Evolutionary conservation across 2,329 filamentous ascomycete genomes (phyloP).

Genomic region (Aureobasidium sp.): DNA sequence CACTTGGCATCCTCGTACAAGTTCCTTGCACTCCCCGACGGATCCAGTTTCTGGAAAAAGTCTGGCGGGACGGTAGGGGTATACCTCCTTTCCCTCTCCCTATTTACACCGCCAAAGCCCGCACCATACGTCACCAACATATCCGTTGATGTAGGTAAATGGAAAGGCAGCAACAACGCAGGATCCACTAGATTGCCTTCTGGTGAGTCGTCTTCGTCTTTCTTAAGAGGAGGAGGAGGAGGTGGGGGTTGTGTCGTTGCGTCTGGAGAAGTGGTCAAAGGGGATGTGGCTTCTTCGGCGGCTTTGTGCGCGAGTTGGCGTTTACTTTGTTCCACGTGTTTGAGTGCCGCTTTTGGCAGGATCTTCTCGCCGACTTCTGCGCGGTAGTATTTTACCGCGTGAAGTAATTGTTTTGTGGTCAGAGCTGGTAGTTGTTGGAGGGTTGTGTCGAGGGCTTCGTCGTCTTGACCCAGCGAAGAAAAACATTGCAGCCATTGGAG

Average conservation of each 20-base stretch:
- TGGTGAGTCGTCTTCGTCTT: constrained; percentile 60
- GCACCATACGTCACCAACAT: constrained; percentile 95
- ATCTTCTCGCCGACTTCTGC: constrained; percentile 93
- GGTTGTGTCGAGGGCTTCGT: constrained; percentile 81
- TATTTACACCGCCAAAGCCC: constrained; percentile 86
- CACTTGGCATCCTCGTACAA: constrained; percentile 30
- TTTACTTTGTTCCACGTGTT: constrained; percentile 75
- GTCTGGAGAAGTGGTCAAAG: background rate
- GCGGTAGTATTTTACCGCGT: constrained; percentile 86
- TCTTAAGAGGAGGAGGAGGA: constrained; percentile 16
- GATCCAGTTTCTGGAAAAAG: constrained; percentile 81
- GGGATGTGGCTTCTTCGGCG: constrained; percentile 18
- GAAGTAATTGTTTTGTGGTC: constrained; percentile 80
- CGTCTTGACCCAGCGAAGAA: constrained; percentile 83
- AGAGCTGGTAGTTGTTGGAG: constrained; percentile 81
- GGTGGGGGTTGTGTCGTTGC: background rate
- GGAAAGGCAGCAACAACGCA: constrained; percentile 86
- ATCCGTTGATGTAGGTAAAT: constrained; percentile 90
- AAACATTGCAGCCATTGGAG: constrained; percentile 98
- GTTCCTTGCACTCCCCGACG: constrained; percentile 31
- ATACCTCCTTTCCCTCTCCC: constrained; percentile 88
- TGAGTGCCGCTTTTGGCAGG: constrained; percentile 78
- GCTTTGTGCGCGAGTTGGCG: constrained; percentile 54
- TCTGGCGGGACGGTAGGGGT: constrained; percentile 92
- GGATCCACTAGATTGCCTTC: constrained; percentile 78